These are phyloP conservation scores for Phycomyces nitens DNA, from an alignment of 192 early-diverging fungal genomes.

Conservation along the genomic window DNA sequence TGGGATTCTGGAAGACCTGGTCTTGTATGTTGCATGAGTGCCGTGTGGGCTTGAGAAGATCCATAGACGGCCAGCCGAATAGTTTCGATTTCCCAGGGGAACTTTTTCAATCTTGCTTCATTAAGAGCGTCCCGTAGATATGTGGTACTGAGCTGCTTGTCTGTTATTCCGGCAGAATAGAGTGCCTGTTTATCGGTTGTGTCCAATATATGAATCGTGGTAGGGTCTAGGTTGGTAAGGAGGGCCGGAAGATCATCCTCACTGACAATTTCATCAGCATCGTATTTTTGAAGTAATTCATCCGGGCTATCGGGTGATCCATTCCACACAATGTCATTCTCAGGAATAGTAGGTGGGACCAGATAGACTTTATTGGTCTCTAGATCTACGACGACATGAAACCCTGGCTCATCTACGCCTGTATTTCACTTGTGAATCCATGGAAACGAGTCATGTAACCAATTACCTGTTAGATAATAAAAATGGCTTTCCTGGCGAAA, in stretches of 20 bases:
- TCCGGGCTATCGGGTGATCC: conserved; percentile 60
- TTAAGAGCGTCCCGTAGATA: conserved; percentile 52
- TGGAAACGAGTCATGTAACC: no score
- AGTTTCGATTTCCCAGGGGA: conserved; percentile 68
- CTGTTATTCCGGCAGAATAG: background rate
- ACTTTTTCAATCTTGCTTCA: conserved; percentile 84
- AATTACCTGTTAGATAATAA: conserved; percentile 78
- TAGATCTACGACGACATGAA: conserved; percentile 70
- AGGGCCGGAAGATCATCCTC: conserved; percentile 52
- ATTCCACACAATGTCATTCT: conserved; percentile 79
- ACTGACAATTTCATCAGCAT: conserved; percentile 67
- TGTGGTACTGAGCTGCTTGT: conserved; percentile 29
- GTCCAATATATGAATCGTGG: conserved; percentile 49
- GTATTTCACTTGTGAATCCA: no score
- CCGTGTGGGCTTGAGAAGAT: conserved; percentile 72
- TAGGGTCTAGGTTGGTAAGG: conserved; percentile 44
- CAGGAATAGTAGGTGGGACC: conserved; percentile 63
- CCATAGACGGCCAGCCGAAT: conserved; percentile 76
- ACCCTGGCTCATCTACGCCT: conserved; percentile 73
- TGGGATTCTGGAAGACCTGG: conserved; percentile 66
- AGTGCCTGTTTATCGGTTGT: conserved; percentile 27
- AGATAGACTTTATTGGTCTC: conserved; percentile 59
- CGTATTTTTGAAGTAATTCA: conserved; percentile 56
- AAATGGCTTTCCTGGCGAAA: conserved; percentile 90
- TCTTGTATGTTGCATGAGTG: conserved; percentile 71